Base-by-base conservation (phyloP, 108 stramenopile species). In the Licmophora abbreviata region DNA sequence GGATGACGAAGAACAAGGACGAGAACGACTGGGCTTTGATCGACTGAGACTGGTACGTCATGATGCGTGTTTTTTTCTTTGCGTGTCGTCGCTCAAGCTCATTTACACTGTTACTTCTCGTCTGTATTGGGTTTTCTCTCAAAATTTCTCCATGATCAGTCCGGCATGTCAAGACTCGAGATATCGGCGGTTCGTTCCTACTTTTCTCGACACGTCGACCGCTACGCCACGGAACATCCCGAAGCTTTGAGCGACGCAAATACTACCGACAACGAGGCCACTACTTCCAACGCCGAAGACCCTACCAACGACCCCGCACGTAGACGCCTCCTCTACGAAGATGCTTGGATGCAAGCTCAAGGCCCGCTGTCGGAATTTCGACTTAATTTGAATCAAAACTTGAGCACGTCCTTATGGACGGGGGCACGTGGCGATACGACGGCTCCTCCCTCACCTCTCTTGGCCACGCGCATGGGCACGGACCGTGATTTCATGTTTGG, bases 401-500 rank as follows among this genome's bases (percentile, higher is more conserved):
- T 30, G 4, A 30, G 50, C 12, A 51, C 23, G 20, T 6, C 23
- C 44, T 4, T 32, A 23, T 41, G 7, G 22, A 6, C 36, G 38
- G n/a, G 45, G 17, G 23, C 35, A 14, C 14, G 23, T 17, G 11
- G 21, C 2, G 34, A 53, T 0, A 33, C 6, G 17, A n/a, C 28
- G 14, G 3, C 25, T 28, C 54, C n/a, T 44, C 46, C 31, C 34
- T 46, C 44, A 28, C 45, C 54, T 51, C 27, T 42, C 8, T 28
- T 14, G 29, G 42, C 45, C 38, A 12, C 15, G 18, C 30, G 71
- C 8, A 51, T 63, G n/a, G 92, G 92, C 10, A 81, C 78, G 1
- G 80, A 85, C 42, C 72, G 88, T 18, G 95, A 96, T 44, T 92
- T 96, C 54, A 44, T 87, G 18, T 94, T 88, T 79, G 95, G 95